Evolutionary conservation across 768 basidiomycete species (phyloP).

Genomic region (Baorangia bicolor): DNA sequence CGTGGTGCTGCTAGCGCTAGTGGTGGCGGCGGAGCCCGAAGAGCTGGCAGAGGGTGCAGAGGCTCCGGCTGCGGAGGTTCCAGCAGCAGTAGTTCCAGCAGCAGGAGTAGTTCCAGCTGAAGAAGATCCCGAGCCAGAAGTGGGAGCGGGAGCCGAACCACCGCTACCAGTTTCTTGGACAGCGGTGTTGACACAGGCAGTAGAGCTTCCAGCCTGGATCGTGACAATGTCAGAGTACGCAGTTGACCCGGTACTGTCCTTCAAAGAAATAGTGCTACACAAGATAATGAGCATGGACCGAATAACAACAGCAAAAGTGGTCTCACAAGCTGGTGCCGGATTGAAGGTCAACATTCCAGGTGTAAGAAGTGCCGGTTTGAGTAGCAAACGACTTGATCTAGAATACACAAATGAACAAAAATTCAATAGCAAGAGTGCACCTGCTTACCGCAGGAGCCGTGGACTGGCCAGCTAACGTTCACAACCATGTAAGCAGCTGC

Average conservation of each 20-base stretch:
- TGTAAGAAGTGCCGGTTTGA: slow-evolving; percentile 41
- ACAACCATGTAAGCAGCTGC: background rate
- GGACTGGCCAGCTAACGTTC: slow-evolving; percentile 49
- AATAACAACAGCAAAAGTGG: background rate
- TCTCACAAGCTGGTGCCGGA: slow-evolving; percentile 46
- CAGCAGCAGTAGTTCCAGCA: background rate
- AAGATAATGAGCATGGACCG: background rate
- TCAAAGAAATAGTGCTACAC: slow-evolving; percentile 51
- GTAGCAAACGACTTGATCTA: slow-evolving; percentile 56
- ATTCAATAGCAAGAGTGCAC: background rate
- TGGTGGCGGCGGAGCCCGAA: slow-evolving; percentile 10
- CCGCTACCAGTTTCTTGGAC: slow-evolving; percentile 13
- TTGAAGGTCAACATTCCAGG: slow-evolving; percentile 56
- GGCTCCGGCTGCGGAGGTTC: too few species aligned
- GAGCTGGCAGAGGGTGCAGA: background rate
- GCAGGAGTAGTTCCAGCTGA: background rate
- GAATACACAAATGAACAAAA: slow-evolving; percentile 4
- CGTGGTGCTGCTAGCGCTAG: slow-evolving; percentile 26
- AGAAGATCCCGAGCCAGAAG: slow-evolving; percentile 5
- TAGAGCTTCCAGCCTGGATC: slow-evolving; percentile 37
- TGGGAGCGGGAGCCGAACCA: slow-evolving; percentile 4
- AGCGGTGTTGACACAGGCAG: slow-evolving; percentile 28
- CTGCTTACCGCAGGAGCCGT: slow-evolving; percentile 49
- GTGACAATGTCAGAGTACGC: slow-evolving; percentile 55
- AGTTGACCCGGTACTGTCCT: slow-evolving; percentile 54